These are phyloP conservation scores for Aethionema arabicum DNA, from an alignment of 345 rosid species.

Conservation along the genomic window DNA sequence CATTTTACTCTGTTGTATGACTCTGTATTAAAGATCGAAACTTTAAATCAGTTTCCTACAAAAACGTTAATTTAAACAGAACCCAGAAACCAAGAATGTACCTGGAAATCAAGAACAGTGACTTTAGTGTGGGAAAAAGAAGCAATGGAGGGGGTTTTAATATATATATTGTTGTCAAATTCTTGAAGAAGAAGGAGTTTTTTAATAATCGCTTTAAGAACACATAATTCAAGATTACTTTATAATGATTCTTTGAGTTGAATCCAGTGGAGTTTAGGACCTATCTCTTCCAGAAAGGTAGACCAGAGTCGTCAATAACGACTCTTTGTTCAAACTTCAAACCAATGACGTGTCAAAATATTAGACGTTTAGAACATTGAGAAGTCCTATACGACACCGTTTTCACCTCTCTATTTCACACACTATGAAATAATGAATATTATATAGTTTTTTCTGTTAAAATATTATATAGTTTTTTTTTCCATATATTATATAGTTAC, in stretches of 20 bases:
- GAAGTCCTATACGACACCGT: slow-evolving; percentile 11
- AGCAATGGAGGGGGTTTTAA: slow-evolving; percentile 11
- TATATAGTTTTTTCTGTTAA: not conserved
- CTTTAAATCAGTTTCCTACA: not conserved
- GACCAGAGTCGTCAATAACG: slow-evolving; percentile 33
- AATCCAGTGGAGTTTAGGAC: slow-evolving; percentile 21
- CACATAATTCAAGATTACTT: not conserved
- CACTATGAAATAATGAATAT: not conserved
- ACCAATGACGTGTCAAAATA: slow-evolving; percentile 11
- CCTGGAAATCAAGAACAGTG: slow-evolving; percentile 8
- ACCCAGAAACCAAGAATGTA: slow-evolving; percentile 4
- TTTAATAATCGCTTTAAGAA: slow-evolving; percentile 4
- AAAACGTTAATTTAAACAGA: not conserved
- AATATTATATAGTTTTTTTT: not conserved
- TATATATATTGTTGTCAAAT: slow-evolving; percentile 5
- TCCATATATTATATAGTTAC: no score
- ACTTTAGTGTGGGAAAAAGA: not conserved
- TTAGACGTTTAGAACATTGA: not conserved
- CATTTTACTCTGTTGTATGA: slow-evolving; percentile 10
- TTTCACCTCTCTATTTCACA: not conserved
- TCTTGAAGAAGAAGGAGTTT: slow-evolving; percentile 32
- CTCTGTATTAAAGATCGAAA: slow-evolving; percentile 3
- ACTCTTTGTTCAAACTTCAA: slow-evolving; percentile 2
- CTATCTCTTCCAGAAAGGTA: slow-evolving; percentile 26
- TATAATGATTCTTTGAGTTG: slow-evolving; percentile 1